These are phyloP conservation scores for Ramaria rubella DNA, from an alignment of 768 basidiomycete species.

Conservation along the genomic window DNA sequence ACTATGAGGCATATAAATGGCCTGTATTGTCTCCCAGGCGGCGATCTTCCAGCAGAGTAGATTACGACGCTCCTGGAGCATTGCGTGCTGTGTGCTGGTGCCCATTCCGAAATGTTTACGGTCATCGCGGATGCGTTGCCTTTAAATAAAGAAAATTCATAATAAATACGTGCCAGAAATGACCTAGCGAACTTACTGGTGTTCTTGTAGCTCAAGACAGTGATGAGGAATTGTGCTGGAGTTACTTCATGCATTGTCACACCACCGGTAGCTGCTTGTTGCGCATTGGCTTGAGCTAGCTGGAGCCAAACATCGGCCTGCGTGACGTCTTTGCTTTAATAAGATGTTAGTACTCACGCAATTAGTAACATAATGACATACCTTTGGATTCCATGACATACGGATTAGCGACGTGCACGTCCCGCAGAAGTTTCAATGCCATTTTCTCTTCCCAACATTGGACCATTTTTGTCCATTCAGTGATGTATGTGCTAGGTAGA, in stretches of 20 bases:
- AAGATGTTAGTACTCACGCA: no score
- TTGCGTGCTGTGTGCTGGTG: neutral
- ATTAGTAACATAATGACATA: neutral
- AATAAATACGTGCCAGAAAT: no score
- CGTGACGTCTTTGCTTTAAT: neutral
- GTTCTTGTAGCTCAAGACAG: neutral
- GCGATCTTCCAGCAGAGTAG: constrained; percentile 5
- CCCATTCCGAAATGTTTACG: neutral
- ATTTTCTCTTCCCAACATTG: neutral
- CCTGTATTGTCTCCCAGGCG: constrained; percentile 2
- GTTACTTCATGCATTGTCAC: neutral
- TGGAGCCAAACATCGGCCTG: neutral
- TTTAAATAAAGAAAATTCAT: no score
- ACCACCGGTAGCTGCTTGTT: neutral
- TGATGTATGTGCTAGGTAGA: neutral
- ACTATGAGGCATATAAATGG: neutral
- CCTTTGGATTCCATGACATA: neutral
- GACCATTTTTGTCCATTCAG: neutral
- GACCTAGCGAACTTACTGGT: no score
- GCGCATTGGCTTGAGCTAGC: neutral
- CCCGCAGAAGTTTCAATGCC: neutral
- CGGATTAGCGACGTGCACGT: neutral
- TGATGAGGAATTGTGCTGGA: neutral
- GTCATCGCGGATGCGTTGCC: neutral
- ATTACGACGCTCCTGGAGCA: constrained; percentile 9